Evolutionary conservation across 306 rosid genomes (phyloP), one percentile per base, ranked within the genome.

Genomic region (Lathyrus tuberosus): DNA sequence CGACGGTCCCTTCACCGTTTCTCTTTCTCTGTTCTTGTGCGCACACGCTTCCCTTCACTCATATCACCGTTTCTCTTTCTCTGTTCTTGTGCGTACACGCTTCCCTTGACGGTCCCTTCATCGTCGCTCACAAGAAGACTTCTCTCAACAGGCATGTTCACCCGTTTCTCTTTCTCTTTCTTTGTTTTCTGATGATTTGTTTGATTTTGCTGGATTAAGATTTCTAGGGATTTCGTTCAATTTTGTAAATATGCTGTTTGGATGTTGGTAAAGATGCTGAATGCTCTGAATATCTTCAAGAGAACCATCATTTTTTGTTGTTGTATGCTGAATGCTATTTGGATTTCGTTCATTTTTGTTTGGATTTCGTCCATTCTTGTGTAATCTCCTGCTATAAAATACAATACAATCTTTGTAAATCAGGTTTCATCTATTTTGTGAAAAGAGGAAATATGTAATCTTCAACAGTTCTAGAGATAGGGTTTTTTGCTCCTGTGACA

Each of bases 81-180:
- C 43, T 88, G 0, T 52, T 88, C 42, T 33, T 88, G 2, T 71
- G 85, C 28, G 67, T 87, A 1, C 76, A 75, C n/a, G 95, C 89
- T 16, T 80, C 73, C 88, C 81, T 95, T 0, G 99, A 94, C 31
- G 88, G 78, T 0, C 99, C 99, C 8, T 94, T 94, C 87, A 87
- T 94, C 76, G 78, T 94, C 22, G 89, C 91, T 31, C 89, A 94
- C 92, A 94, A 94, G 97, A 94, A 94, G 89, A 96, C 92, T 35
- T 43, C 96, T 40, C 97, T 94, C 74, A 88, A 78, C 72, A 74
- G 99, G 74, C 89, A 48, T 74, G 68, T 4, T n/a, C n/a, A n/a
- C n/a, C n/a, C n/a, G n/a, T n/a, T n/a, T n/a, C n/a, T n/a, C n/a
- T n/a, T n/a, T n/a, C n/a, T n/a, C n/a, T n/a, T n/a, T n/a, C n/a